Conservation (phyloP, 768 basidiomycete genomes). For the Pisolithus sp. region DNA sequence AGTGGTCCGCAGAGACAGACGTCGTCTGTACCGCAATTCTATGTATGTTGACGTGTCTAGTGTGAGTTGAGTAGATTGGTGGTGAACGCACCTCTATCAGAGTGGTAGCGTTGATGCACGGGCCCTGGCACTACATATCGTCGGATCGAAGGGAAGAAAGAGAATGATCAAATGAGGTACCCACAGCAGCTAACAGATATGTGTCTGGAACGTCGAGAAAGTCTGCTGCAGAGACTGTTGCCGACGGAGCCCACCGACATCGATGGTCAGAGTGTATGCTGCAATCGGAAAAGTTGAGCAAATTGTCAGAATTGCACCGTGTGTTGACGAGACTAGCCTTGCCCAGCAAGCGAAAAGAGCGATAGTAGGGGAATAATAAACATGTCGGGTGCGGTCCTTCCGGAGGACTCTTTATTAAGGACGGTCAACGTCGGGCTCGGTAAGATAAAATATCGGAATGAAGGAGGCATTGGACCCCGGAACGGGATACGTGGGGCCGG, state of each 20-base stretch:
- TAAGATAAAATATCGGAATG: too few relatives aligned
- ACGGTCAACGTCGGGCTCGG: too few relatives aligned
- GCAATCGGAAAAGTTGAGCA: not conserved
- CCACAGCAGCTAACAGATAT: slow-evolving; percentile 23
- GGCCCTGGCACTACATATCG: slow-evolving; percentile 22
- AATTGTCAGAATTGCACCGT: too few relatives aligned
- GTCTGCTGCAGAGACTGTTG: slow-evolving; percentile 34
- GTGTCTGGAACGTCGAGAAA: slow-evolving; percentile 38
- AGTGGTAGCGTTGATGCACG: slow-evolving; percentile 21
- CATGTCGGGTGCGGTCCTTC: slow-evolving; percentile 29
- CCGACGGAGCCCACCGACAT: slow-evolving; percentile 32
- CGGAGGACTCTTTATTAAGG: slow-evolving; percentile 19
- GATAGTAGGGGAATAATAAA: slow-evolving; percentile 21
- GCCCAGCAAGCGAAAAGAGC: slow-evolving; percentile 45
- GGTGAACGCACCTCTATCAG: slow-evolving; percentile 21
- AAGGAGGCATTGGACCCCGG: not conserved
- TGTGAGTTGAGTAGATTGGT: slow-evolving; percentile 19
- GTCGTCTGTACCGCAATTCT: slow-evolving; percentile 38
- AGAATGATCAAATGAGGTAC: slow-evolving; percentile 3
- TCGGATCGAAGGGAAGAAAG: not conserved
- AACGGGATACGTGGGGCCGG: not conserved
- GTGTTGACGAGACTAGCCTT: slow-evolving; percentile 38
- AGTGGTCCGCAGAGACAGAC: slow-evolving; percentile 48
- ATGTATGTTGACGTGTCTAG: slow-evolving; percentile 14
- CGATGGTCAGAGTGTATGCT: slow-evolving; percentile 46